These are phyloP conservation scores for Cercospora citrullina DNA, from an alignment of 2,329 filamentous ascomycete genomes.

Conservation along the genomic window DNA sequence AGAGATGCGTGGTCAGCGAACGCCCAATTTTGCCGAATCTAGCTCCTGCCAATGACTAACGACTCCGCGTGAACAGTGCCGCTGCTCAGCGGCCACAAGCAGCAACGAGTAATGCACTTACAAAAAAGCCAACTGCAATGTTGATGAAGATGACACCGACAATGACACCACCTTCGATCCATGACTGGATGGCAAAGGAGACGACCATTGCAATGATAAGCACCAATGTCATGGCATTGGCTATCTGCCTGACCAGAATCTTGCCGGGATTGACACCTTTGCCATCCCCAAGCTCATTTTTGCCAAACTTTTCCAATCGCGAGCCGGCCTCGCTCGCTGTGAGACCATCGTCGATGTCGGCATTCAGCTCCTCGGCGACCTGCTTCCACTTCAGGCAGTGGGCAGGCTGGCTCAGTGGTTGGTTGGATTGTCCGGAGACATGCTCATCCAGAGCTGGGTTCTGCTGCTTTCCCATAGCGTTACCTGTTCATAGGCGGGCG, in stretches of 20 bases:
- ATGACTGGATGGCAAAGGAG: conserved; percentile 50
- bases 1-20: not conserved
- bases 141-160: conserved; percentile 49
- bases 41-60: not conserved
- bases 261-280: conserved; percentile 69
- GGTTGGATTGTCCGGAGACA: conserved; percentile 43
- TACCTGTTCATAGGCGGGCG: conserved; percentile 3
- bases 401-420: conserved; percentile 61
- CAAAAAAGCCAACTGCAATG: conserved; percentile 47
- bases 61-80: not conserved
- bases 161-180: conserved; percentile 52
- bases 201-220: conserved; percentile 53
- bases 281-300: conserved; percentile 69
- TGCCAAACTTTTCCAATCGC: conserved; percentile 61
- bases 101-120: not conserved
- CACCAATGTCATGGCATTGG: conserved; percentile 75
- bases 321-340: conserved; percentile 60
- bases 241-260: conserved; percentile 69
- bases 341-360: conserved; percentile 67
- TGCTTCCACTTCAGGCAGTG: conserved; percentile 60
- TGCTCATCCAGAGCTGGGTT: conserved; percentile 26
- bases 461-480: conserved; percentile 23
- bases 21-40: not conserved
- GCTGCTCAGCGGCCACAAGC: not conserved
- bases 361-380: conserved; percentile 59